Conservation (phyloP, 2,329 filamentous ascomycete species). For the Knufia fluminis region DNA sequence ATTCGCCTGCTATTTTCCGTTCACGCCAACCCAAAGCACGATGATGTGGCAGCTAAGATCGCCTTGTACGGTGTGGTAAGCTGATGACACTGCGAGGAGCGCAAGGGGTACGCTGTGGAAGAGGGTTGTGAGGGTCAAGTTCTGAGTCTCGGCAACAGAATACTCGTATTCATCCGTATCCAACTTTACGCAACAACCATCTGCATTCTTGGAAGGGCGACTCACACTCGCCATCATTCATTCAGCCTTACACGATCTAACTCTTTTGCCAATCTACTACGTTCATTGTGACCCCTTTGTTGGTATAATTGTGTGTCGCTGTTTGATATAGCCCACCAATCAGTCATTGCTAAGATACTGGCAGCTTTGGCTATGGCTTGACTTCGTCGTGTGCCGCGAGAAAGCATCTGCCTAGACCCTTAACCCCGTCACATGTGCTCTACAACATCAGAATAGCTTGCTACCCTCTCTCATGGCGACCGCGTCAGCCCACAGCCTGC, state of each 20-base stretch:
- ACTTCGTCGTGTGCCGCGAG: no score
- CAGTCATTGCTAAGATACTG: no score
- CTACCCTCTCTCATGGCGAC: constrained; percentile 14
- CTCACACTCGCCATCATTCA: background rate
- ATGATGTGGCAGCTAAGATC: background rate
- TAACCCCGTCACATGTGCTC: background rate
- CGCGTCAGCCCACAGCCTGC: constrained; percentile 14
- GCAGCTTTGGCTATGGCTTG: no score
- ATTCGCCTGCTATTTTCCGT: background rate
- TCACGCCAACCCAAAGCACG: background rate
- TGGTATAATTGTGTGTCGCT: background rate
- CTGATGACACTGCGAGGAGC: background rate
- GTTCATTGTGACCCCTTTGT: background rate
- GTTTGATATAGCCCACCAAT: no score
- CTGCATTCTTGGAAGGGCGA: background rate
- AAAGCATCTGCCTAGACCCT: no score
- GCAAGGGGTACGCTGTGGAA: no score
- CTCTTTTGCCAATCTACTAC: background rate
- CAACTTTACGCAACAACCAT: background rate
- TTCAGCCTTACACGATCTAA: background rate
- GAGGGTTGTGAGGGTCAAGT: no score
- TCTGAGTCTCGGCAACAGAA: no score
- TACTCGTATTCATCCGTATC: no score
- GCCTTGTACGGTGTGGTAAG: background rate
- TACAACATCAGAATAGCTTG: background rate